Evolutionary conservation across 345 rosid genomes (phyloP).

Genomic region (Camelina neglecta): DNA sequence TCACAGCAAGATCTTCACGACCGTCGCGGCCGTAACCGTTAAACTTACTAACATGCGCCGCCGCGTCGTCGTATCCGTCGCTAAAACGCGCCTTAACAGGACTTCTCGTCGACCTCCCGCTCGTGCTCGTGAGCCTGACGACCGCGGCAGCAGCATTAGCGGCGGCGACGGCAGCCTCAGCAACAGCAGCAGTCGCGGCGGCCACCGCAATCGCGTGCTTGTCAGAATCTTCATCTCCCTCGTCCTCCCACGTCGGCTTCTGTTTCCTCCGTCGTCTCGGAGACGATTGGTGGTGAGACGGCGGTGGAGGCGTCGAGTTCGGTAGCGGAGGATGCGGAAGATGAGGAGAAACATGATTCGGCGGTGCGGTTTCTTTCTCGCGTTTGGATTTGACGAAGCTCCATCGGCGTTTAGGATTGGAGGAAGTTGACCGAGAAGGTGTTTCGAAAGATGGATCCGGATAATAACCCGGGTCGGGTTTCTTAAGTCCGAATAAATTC

Average conservation of each 20-base stretch:
- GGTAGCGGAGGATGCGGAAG: not conserved
- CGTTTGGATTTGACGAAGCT: conserved; percentile 79
- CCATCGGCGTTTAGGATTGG: conserved; percentile 70
- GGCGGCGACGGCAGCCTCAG: conserved; percentile 80
- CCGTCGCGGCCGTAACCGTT: conserved; percentile 35
- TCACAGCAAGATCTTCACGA: conserved; percentile 57
- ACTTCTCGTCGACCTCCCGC: conserved; percentile 58
- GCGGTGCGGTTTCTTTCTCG: conserved; percentile 42
- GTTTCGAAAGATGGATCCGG: conserved; percentile 26
- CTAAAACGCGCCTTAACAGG: conserved; percentile 26
- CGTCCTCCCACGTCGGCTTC: conserved; percentile 28
- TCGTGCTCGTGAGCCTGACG: conserved; percentile 69
- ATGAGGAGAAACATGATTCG: not conserved
- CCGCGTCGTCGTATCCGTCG: conserved; percentile 25
- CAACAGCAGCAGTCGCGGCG: conserved; percentile 77
- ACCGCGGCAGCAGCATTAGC: conserved; percentile 83
- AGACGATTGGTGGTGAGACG: conserved; percentile 26
- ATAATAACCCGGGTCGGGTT: conserved; percentile 47
- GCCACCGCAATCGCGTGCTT: conserved; percentile 84
- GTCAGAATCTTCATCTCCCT: conserved; percentile 43
- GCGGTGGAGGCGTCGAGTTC: conserved; percentile 24
- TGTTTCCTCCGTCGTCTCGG: conserved; percentile 33
- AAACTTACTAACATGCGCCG: conserved; percentile 40
- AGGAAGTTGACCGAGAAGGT: conserved; percentile 36
- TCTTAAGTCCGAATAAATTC: conserved; percentile 70